phyloP scores from a whole-genome alignment of 2,329 filamentous ascomycete species.

The Botryotinia globosa region DNA sequence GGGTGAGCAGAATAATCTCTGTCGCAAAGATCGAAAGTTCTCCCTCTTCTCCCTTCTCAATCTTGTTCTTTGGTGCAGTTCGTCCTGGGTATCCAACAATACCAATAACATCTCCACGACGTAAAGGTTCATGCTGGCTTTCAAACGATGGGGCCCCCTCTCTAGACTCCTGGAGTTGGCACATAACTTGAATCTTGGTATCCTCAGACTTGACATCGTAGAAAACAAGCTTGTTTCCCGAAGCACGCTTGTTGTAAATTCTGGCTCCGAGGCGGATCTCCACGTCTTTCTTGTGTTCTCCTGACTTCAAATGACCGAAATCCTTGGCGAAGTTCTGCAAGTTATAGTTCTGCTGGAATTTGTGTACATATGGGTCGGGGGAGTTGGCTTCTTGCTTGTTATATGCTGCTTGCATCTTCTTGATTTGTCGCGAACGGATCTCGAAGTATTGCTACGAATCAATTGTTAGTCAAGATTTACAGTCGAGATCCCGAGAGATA shows the following conservation, averaged over 20 bases:
- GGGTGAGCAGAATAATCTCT: conserved; percentile 80
- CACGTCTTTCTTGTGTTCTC: conserved; percentile 75
- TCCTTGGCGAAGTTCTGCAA: conserved; percentile 75
- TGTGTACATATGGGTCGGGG: conserved; percentile 89
- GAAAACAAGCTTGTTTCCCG: conserved; percentile 84
- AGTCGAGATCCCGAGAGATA: conserved; percentile 23
- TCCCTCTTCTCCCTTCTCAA: conserved; percentile 71
- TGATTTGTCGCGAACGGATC: conserved; percentile 81
- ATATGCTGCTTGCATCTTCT: conserved; percentile 54
- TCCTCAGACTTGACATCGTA: conserved; percentile 81
- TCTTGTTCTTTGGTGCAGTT: conserved; percentile 87
- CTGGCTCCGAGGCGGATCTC: conserved; percentile 76
- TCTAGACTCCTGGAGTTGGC: conserved; percentile 75
- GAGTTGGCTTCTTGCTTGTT: conserved; percentile 57
- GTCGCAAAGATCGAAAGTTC: conserved; percentile 92
- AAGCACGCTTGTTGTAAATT: conserved; percentile 82
- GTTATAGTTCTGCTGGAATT: conserved; percentile 83
- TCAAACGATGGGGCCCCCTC: conserved; percentile 68
- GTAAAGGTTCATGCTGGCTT: conserved; percentile 83
- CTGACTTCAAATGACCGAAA: conserved; percentile 80
- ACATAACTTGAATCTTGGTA: conserved; percentile 84
- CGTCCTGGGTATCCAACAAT: conserved; percentile 79
- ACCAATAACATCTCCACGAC: conserved; percentile 90
- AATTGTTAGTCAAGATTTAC: conserved; percentile 22
- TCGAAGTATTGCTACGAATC: conserved; percentile 80